phyloP scores from a whole-genome alignment of 495 filamentous ascomycete genomes.

The Lophiostoma macrostomum region DNA sequence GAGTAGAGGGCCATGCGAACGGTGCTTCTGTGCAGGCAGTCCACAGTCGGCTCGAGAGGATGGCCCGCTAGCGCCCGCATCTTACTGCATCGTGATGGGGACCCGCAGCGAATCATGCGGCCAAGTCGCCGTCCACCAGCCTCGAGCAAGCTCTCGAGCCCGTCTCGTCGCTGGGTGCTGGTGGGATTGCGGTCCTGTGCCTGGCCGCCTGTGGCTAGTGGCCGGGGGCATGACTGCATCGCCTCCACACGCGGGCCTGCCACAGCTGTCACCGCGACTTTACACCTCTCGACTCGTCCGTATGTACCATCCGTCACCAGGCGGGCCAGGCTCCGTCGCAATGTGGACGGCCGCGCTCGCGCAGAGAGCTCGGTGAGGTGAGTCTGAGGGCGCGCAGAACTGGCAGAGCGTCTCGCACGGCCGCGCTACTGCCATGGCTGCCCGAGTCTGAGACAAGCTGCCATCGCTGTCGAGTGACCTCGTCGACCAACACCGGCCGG shows the following conservation, averaged over 20 bases:
- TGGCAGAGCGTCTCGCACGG: background rate
- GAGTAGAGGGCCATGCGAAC: conserved; percentile 3
- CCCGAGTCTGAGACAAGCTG: conserved; percentile 16
- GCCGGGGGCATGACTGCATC: conserved; percentile 16
- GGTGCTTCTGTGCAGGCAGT: background rate
- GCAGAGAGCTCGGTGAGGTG: background rate
- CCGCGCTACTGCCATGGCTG: background rate
- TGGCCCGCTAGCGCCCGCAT: conserved; percentile 14
- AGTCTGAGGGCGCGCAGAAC: background rate
- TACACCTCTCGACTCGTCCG: background rate
- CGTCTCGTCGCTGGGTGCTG: conserved; percentile 15
- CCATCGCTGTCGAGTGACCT: conserved; percentile 8
- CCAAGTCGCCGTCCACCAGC: conserved; percentile 6
- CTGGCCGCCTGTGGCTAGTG: conserved; percentile 16
- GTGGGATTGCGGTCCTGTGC: background rate
- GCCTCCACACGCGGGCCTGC: conserved; percentile 6
- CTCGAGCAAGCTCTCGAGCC: conserved; percentile 7
- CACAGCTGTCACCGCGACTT: background rate
- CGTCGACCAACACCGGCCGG: background rate
- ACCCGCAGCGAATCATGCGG: conserved; percentile 5
- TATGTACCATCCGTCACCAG: conserved; percentile 9
- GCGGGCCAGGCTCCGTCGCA: background rate
- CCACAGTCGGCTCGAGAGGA: background rate
- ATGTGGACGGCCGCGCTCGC: background rate
- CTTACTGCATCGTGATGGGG: background rate